A percentile compares a stretch with the other conserved stretches of the same genome.
Conservation (phyloP, 805 yeast genomes). For the Pichia exigua region DNA sequence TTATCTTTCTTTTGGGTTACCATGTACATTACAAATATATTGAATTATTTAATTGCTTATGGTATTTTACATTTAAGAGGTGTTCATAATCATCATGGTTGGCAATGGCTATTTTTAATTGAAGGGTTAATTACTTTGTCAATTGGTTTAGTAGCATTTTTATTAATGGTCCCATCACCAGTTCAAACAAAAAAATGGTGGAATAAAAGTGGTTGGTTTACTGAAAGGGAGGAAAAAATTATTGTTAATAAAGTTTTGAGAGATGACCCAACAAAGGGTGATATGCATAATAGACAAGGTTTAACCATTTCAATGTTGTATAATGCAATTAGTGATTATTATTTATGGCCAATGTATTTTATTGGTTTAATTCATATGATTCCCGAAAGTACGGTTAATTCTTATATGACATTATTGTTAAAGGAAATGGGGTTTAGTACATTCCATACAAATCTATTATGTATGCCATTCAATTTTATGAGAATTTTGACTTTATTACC, state of each 20-base stretch:
- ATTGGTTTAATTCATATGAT: slow-evolving; percentile 37
- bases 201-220: slow-evolving; percentile 33
- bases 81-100: slow-evolving; percentile 39
- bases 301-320: slow-evolving; percentile 34
- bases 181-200: slow-evolving; percentile 25
- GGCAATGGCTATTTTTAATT: slow-evolving; percentile 61
- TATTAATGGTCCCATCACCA: slow-evolving; percentile 29
- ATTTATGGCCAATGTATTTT: slow-evolving; percentile 48
- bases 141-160: slow-evolving; percentile 37
- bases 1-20: slow-evolving; percentile 56
- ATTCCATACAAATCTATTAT: slow-evolving; percentile 42
- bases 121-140: slow-evolving; percentile 52
- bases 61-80: slow-evolving; percentile 48
- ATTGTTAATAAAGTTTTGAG: slow-evolving; percentile 50
- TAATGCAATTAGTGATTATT: slow-evolving; percentile 38
- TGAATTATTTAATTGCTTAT: slow-evolving; percentile 38
- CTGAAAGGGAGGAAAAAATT: slow-evolving; percentile 48
- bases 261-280: slow-evolving; percentile 60
- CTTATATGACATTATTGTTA: slow-evolving; percentile 43
- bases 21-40: slow-evolving; percentile 38
- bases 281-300: slow-evolving; percentile 56
- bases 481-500: slow-evolving; percentile 30
- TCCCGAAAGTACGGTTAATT: slow-evolving; percentile 30
- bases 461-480: slow-evolving; percentile 41
- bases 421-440: slow-evolving; percentile 44